A percentile compares a stretch with the other conserved stretches of the same genome.
Evolutionary conservation across 192 early-diverging fungal species (phyloP).

Genomic region (Haplosporangium gracile): DNA sequence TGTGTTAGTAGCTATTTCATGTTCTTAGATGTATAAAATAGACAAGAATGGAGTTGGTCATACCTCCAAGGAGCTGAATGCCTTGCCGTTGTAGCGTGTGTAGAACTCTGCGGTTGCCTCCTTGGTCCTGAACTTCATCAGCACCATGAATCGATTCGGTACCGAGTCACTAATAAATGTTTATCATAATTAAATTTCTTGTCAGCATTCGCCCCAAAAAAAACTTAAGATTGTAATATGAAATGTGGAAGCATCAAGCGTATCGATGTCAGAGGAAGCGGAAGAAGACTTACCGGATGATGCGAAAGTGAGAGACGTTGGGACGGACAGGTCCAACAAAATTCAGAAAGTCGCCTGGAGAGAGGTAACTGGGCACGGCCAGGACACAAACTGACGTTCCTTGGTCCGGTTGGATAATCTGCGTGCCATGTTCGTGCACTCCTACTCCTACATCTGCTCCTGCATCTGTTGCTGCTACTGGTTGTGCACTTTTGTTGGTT

Average conservation of each 20-base stretch:
- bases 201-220: not conserved
- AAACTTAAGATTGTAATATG: not conserved
- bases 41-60: not conserved
- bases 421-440: conserved; percentile 18
- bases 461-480: not conserved
- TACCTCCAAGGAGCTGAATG: conserved; percentile 88
- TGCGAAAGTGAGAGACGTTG: conserved; percentile 83
- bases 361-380: conserved; percentile 91
- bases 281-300: conserved; percentile 62
- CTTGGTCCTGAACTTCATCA: conserved; percentile 81
- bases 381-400: conserved; percentile 76
- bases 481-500: not conserved
- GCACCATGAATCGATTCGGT: conserved; percentile 90
- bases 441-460: not conserved
- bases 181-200: not conserved
- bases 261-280: not conserved
- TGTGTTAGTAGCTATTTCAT: too few relatives aligned
- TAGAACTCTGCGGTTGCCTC: conserved; percentile 77
- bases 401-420: conserved; percentile 50
- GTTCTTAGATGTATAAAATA: too few relatives aligned
- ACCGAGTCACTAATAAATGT: conserved; percentile 73
- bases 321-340: conserved; percentile 80
- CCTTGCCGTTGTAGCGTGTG: conserved; percentile 83
- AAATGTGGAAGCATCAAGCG: not conserved
- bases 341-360: conserved; percentile 89